Evolutionary conservation across 371 early-diverging fungal species (phyloP), one percentile per base, ranked within the genome.

Genomic region (Circinella umbellata): DNA sequence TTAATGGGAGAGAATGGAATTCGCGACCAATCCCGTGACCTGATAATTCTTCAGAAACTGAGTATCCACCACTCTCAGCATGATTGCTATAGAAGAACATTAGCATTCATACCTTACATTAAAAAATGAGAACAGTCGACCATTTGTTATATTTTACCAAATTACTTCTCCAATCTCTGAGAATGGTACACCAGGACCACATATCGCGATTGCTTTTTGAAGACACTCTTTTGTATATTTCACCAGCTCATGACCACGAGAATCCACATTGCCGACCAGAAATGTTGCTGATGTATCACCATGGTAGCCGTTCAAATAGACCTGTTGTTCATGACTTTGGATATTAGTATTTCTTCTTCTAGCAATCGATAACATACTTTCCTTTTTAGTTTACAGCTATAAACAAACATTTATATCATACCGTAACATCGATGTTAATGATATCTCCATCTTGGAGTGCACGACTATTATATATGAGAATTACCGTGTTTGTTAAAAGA

Each of bases 21-120:
- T 88, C 80, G 10, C 76, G 76, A 62, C 96, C 95, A 36, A 96
- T 92, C 1, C 97, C 96, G 74, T 97, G 97, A 4, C 97, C 96
- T 7, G 95, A 93, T 69, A 95, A 86, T 67, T 92, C 91, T 13
- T 88, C 83, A 0, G 91, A 91, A 47, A 94, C 88, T 9, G 89
- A 78, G 72, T 82, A 94, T 9, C 91, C 91, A 54, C 84, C 66
- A 18, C 69, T 75, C 9, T 78, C 68, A 17, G 93, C 92, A 62
- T 71, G 64, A 18, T 82, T 76, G 69, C 87, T 87, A 60, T 7
- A 55, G 42, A 4, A 8, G 3, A n/a, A 27, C 27, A 27, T 27
- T 27, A 27, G 27, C 27, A 27, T 27, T 27, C 27, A 27, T 27
- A 27, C 27, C 27, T 27, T 27, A 27, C 27, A 27, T 27, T 27